A percentile compares a stretch with the other conserved stretches of the same genome.
phyloP scores from a whole-genome alignment of 352 stramenopile species.

The Phytophthora uliginosa region DNA sequence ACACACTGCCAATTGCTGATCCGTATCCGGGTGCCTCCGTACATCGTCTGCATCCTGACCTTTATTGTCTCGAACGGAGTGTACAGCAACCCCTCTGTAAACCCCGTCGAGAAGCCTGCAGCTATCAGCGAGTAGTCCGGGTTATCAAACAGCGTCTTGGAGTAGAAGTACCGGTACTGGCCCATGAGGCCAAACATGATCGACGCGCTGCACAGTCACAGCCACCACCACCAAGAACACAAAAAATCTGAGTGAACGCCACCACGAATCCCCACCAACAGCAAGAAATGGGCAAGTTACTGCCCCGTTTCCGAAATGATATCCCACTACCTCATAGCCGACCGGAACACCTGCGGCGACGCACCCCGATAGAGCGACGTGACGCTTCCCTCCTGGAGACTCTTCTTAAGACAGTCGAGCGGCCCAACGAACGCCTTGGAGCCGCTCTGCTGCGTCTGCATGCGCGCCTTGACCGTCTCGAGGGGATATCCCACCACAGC shows the following conservation, averaged over 20 bases:
- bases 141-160: constrained; percentile 69
- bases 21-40: constrained; percentile 56
- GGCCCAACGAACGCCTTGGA: constrained; percentile 46
- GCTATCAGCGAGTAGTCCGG: constrained; percentile 62
- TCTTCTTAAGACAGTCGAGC: constrained; percentile 69
- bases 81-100: constrained; percentile 76
- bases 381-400: constrained; percentile 60
- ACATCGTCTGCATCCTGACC: constrained; percentile 81
- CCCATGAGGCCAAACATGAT: constrained; percentile 59
- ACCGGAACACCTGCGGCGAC: constrained; percentile 77
- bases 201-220: constrained; percentile 43
- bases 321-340: constrained; percentile 60
- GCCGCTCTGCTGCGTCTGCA: constrained; percentile 66
- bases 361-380: constrained; percentile 73
- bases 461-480: constrained; percentile 75
- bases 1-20: constrained; percentile 85
- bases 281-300: constrained; percentile 10
- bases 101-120: constrained; percentile 64
- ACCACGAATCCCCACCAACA: background rate
- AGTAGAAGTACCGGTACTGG: constrained; percentile 60
- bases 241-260: constrained; percentile 10
- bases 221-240: constrained; percentile 11
- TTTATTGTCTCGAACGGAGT: constrained; percentile 84
- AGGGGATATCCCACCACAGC: constrained; percentile 73
- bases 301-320: constrained; percentile 19